Conservation (phyloP, 106 monocot species). For the Vanilla planifolia region DNA sequence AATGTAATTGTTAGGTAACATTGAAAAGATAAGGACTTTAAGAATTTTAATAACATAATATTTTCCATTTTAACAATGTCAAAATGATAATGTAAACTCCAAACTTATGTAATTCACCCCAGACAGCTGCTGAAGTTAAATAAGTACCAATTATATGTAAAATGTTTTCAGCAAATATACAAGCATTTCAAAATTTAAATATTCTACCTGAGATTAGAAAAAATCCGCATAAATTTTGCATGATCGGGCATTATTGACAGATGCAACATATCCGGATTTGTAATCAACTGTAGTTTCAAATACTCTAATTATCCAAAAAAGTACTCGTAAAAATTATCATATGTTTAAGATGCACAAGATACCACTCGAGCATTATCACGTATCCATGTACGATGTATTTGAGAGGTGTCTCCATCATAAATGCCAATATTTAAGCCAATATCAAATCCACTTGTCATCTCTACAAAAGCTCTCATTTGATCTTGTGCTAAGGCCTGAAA, state of each 20-base stretch:
- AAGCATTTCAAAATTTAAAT: not conserved
- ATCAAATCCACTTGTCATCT: conserved; percentile 43
- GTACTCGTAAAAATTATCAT: not conserved
- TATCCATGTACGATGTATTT: conserved; percentile 51
- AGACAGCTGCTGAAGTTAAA: not conserved
- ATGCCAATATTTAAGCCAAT: conserved; percentile 42
- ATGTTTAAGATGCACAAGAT: conserved; percentile 5
- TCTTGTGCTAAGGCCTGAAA: conserved; percentile 90
- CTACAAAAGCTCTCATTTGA: conserved; percentile 69
- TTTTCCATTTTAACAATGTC: not conserved
- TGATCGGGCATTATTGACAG: conserved; percentile 86
- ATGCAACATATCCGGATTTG: conserved; percentile 98
- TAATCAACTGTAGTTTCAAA: conserved; percentile 69
- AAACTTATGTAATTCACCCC: not conserved
- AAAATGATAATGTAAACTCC: not conserved
- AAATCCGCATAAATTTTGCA: conserved; percentile 57
- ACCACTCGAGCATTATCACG: conserved; percentile 78
- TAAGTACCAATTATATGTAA: not conserved
- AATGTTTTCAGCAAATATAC: not conserved
- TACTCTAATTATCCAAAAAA: conserved; percentile 5
- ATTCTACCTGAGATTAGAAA: conserved; percentile 84
- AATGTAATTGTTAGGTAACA: conserved; percentile 4
- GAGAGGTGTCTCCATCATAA: conserved; percentile 92
- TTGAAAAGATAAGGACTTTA: conserved; percentile 1
- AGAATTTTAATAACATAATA: not conserved